Conservation (phyloP, 192 early-diverging fungal genomes). For the Coemansia sp. region DNA sequence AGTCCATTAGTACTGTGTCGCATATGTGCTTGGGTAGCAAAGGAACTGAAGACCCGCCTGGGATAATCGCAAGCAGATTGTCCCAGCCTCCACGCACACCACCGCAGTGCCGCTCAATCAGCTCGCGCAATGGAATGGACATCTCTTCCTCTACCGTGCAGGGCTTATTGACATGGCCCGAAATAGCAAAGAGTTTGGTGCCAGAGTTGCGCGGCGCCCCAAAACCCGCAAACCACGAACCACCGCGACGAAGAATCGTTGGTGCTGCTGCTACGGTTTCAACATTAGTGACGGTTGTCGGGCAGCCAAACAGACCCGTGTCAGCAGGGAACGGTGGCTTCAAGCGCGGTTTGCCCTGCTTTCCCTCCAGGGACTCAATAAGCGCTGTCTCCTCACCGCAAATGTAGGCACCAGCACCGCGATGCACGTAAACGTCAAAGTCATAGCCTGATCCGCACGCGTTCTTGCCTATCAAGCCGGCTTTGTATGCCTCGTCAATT, state of each 20-base stretch:
- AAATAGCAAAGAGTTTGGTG: slow-evolving; percentile 97
- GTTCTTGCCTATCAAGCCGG: slow-evolving; percentile 97
- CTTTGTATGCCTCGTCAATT: slow-evolving; percentile 97
- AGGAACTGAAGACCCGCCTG: slow-evolving; percentile 94
- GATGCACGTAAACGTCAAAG: slow-evolving; percentile 97
- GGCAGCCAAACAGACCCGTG: slow-evolving; percentile 97
- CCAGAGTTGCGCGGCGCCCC: slow-evolving; percentile 91
- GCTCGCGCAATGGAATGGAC: slow-evolving; percentile 91
- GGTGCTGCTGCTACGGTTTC: slow-evolving; percentile 99
- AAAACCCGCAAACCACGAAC: slow-evolving; percentile 90
- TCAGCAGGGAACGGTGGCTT: slow-evolving; percentile 99
- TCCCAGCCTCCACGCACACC: slow-evolving; percentile 99
- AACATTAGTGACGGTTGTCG: slow-evolving; percentile 99
- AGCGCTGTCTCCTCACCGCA: slow-evolving; percentile 95
- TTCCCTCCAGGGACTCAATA: slow-evolving; percentile 91
- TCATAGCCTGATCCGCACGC: slow-evolving; percentile 95
- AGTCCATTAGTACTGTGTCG: slow-evolving; percentile 96
- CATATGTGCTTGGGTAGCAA: slow-evolving; percentile 82
- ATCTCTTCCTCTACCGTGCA: slow-evolving; percentile 99
- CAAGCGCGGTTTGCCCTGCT: slow-evolving; percentile 97
- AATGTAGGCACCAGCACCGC: slow-evolving; percentile 96
- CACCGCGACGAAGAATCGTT: slow-evolving; percentile 87
- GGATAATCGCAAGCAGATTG: slow-evolving; percentile 95
- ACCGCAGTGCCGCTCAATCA: slow-evolving; percentile 93
- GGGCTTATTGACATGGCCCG: slow-evolving; percentile 97